These are phyloP conservation scores for Bruguiera hainesii DNA, from an alignment of 441 rosid genomes.

Conservation along the genomic window DNA sequence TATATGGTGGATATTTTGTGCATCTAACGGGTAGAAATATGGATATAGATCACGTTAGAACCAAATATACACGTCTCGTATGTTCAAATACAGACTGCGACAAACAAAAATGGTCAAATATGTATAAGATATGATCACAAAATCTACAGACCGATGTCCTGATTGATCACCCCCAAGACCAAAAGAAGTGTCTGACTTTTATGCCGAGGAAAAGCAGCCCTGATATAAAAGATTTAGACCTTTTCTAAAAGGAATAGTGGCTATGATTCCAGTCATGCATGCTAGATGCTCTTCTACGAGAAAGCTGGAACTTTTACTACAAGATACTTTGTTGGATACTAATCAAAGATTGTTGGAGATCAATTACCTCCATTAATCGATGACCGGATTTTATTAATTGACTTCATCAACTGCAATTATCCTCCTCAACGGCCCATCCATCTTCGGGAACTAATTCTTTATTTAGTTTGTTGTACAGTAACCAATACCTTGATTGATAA, in stretches of 20 bases:
- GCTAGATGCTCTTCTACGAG: slow-evolving; percentile 25
- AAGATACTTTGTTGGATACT: not conserved
- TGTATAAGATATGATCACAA: not conserved
- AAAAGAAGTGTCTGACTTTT: slow-evolving; percentile 8
- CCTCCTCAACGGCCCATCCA: not conserved
- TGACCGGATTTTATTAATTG: not conserved
- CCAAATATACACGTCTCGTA: not conserved
- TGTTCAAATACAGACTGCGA: too few relatives aligned
- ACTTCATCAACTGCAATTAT: slow-evolving; percentile 9
- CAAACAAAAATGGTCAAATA: not conserved
- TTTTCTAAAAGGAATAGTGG: slow-evolving; percentile 1
- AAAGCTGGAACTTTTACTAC: not conserved
- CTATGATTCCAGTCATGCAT: slow-evolving; percentile 8
- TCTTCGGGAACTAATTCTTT: too few relatives aligned
- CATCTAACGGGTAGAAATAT: too few relatives aligned
- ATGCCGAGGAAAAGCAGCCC: not conserved
- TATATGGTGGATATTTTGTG: too few relatives aligned
- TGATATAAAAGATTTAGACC: not conserved
- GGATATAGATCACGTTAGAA: too few relatives aligned
- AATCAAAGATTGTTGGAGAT: too few relatives aligned
- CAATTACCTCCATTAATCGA: not conserved
- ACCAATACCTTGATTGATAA: too few relatives aligned
- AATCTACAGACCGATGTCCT: not conserved
- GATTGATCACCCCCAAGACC: slow-evolving; percentile 19
- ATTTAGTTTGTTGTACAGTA: too few relatives aligned